Percentiles rank a stretch among this genome's conserved stretches.
phyloP scores from a whole-genome alignment of 2,329 filamentous ascomycete species.

The Septoria linicola region DNA sequence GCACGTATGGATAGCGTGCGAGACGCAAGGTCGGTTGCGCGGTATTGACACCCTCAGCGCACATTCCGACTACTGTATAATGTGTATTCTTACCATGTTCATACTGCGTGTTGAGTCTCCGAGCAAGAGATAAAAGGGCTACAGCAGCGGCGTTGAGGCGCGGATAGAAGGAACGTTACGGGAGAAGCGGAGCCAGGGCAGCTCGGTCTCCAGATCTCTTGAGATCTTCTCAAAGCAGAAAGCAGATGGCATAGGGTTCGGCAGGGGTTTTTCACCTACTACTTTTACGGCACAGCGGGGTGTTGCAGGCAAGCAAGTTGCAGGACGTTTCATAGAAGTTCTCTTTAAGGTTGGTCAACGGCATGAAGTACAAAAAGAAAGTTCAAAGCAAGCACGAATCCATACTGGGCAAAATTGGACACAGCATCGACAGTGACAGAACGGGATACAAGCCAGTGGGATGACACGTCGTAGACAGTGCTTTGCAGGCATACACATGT shows the following conservation, averaged over 20 bases:
- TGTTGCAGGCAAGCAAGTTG: constrained; percentile 9
- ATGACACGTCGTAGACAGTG: not conserved
- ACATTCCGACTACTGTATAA: constrained; percentile 4
- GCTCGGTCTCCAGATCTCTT: not conserved
- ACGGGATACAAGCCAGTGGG: not conserved
- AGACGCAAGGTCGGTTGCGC: not conserved
- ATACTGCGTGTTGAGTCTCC: not conserved
- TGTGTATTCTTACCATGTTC: constrained; percentile 6
- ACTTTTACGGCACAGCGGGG: constrained; percentile 9
- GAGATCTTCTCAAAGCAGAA: not conserved
- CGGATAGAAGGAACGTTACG: constrained; percentile 2
- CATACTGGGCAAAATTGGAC: not conserved
- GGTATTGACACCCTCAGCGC: not conserved
- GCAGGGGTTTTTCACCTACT: constrained; percentile 1
- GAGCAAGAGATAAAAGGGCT: not conserved
- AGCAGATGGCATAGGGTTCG: constrained; percentile 8
- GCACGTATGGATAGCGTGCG: not conserved
- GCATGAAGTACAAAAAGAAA: not conserved
- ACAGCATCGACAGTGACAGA: constrained; percentile 3
- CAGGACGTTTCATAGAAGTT: constrained; percentile 15
- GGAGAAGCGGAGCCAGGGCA: not conserved
- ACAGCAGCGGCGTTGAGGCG: not conserved
- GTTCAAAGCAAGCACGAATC: not conserved
- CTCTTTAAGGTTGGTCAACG: constrained; percentile 13
- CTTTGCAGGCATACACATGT: not conserved